phyloP scores from a whole-genome alignment of 345 rosid species.

The Eucalyptus leucophloia region DNA sequence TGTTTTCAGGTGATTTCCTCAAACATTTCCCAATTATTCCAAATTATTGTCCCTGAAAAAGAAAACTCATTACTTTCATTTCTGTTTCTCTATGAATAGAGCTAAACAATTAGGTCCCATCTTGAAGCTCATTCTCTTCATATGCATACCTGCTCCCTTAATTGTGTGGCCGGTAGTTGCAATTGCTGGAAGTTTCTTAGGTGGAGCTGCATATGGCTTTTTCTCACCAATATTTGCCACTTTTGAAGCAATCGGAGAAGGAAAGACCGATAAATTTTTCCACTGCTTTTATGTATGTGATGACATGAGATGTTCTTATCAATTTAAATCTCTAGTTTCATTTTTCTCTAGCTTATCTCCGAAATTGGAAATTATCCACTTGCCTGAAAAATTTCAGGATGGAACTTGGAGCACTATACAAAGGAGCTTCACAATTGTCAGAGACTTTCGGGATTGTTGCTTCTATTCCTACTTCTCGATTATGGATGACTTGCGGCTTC shows the following conservation, averaged over 20 bases:
- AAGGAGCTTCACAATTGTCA: constrained; percentile 50
- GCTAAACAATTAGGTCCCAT: constrained; percentile 64
- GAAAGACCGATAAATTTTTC: constrained; percentile 42
- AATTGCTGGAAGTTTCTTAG: constrained; percentile 52
- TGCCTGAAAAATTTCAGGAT: constrained; percentile 34
- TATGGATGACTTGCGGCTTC: constrained; percentile 57
- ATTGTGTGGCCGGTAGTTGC: constrained; percentile 48
- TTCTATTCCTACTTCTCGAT: constrained; percentile 61
- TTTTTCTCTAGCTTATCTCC: not conserved
- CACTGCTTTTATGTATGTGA: constrained; percentile 77
- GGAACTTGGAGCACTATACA: constrained; percentile 71
- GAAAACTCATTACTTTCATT: not conserved
- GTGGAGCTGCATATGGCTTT: constrained; percentile 64
- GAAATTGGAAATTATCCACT: not conserved
- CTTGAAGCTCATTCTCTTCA: constrained; percentile 65
- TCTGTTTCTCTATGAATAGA: constrained; percentile 25
- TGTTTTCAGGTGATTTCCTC: constrained; percentile 42
- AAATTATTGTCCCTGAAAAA: not conserved
- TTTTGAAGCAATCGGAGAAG: constrained; percentile 88
- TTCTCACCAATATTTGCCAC: constrained; percentile 90
- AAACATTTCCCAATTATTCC: not conserved
- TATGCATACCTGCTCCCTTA: constrained; percentile 40
- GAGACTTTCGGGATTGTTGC: constrained; percentile 68
- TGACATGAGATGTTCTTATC: not conserved
- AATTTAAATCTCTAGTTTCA: not conserved